These are phyloP conservation scores for Yamadazyma atlantica DNA, from an alignment of 1,139 yeast species.

Conservation along the genomic window DNA sequence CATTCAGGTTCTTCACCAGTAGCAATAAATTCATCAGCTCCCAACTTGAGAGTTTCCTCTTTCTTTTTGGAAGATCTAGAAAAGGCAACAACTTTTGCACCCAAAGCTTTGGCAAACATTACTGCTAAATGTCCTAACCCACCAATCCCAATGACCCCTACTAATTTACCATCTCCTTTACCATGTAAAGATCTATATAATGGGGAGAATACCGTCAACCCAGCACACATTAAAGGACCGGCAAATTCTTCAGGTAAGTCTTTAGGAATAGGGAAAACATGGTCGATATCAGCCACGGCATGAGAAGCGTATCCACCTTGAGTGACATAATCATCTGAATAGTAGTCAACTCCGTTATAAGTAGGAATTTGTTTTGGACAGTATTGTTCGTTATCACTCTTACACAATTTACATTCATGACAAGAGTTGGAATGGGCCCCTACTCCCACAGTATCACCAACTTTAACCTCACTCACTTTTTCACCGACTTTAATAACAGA, in stretches of 20 bases:
- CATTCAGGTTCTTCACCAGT: conserved; percentile 39
- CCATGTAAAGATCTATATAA: conserved; percentile 34
- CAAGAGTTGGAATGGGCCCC: conserved; percentile 58
- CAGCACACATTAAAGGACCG: conserved; percentile 70
- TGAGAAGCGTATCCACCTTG: conserved; percentile 67
- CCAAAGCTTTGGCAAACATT: conserved; percentile 41
- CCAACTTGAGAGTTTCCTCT: conserved; percentile 35
- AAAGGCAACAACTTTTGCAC: conserved; percentile 42
- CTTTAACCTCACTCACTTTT: conserved; percentile 43
- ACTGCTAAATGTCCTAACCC: conserved; percentile 47
- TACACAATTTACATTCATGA: conserved; percentile 48
- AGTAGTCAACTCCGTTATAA: conserved; percentile 40
- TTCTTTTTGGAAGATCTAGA: conserved; percentile 37
- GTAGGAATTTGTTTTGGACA: conserved; percentile 46
- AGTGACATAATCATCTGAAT: conserved; percentile 35
- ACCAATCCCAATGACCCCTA: conserved; percentile 50
- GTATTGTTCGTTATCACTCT: conserved; percentile 47
- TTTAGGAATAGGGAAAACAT: conserved; percentile 61
- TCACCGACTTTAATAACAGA: conserved; percentile 47
- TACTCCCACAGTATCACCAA: conserved; percentile 64
- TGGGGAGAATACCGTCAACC: conserved; percentile 63
- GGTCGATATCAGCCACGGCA: conserved; percentile 52
- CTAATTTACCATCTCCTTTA: conserved; percentile 19
- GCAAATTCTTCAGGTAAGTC: conserved; percentile 43
- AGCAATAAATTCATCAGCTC: conserved; percentile 41